phyloP scores from a whole-genome alignment of 176 grass and related monocot genomes.

The Aegilops tauschii region DNA sequence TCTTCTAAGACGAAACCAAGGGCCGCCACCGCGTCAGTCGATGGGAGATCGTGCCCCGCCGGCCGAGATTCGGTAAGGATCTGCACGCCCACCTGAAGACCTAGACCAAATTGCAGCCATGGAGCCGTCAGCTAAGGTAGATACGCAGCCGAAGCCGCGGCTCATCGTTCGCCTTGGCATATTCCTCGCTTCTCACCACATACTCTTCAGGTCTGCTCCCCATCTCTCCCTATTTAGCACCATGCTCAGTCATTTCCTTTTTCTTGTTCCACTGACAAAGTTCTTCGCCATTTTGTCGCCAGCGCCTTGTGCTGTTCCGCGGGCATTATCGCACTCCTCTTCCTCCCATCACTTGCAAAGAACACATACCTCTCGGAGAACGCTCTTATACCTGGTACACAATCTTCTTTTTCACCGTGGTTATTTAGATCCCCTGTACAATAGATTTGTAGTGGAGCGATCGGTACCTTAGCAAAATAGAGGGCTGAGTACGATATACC shows the following conservation, averaged over 20 bases:
- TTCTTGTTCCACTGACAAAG: constrained; percentile 19
- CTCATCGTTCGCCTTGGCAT: constrained; percentile 81
- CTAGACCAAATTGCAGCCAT: constrained; percentile 1
- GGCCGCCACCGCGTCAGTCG: background rate
- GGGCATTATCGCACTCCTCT: constrained; percentile 55
- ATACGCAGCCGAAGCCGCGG: constrained; percentile 48
- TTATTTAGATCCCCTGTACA: background rate
- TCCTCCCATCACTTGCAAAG: constrained; percentile 83
- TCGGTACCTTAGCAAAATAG: background rate
- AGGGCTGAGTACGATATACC: background rate
- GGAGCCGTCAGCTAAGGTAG: constrained; percentile 1
- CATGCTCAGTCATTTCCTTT: background rate
- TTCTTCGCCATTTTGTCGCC: background rate
- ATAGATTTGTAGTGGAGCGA: background rate
- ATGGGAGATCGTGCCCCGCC: constrained; percentile 12
- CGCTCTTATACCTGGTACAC: constrained; percentile 85
- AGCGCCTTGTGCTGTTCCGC: constrained; percentile 61
- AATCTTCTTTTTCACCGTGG: background rate
- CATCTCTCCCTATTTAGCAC: constrained; percentile 6
- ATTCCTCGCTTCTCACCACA: constrained; percentile 79
- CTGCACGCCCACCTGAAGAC: background rate
- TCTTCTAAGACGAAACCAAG: background rate
- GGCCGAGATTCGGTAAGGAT: background rate
- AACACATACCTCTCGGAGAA: constrained; percentile 97
- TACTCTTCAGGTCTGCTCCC: constrained; percentile 62